These are phyloP conservation scores for Xanthoconium purpureum DNA, from an alignment of 768 basidiomycete species.

Conservation along the genomic window DNA sequence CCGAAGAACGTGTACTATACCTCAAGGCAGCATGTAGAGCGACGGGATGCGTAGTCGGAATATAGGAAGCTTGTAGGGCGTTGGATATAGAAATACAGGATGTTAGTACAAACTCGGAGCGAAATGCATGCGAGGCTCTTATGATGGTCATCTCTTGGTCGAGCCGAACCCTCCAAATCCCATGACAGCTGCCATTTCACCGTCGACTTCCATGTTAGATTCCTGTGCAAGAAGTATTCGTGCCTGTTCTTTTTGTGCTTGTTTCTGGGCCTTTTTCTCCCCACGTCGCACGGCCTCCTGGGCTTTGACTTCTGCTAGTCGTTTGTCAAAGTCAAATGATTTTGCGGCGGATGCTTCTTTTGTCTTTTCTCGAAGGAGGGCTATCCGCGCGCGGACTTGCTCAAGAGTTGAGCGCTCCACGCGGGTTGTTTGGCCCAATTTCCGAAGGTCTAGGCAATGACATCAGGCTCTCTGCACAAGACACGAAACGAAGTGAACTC, in stretches of 20 bases:
- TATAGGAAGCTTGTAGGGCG: neutral
- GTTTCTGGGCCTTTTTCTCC: constrained; percentile 76
- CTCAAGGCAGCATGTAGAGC: constrained; percentile 3
- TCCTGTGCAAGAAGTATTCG: constrained; percentile 63
- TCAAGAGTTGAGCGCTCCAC: constrained; percentile 86
- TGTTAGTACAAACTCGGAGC: constrained; percentile 10
- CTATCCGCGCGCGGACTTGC: constrained; percentile 91
- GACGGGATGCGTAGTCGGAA: neutral
- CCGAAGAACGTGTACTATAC: constrained; percentile 19
- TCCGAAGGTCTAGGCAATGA: constrained; percentile 68
- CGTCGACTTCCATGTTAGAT: constrained; percentile 44
- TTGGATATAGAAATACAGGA: constrained; percentile 8
- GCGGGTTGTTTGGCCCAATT: constrained; percentile 93
- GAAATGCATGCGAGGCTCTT: neutral
- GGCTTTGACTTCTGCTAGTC: constrained; percentile 76
- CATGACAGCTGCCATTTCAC: constrained; percentile 80
- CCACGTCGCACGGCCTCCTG: constrained; percentile 66
- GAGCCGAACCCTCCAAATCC: constrained; percentile 90
- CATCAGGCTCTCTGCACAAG: neutral
- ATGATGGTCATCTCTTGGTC: constrained; percentile 64
- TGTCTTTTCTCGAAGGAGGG: constrained; percentile 81
- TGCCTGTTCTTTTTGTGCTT: constrained; percentile 70
- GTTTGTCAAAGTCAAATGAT: constrained; percentile 91
- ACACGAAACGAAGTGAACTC: constrained; percentile 33
- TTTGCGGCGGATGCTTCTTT: constrained; percentile 80